phyloP scores from a whole-genome alignment of 192 early-diverging fungal species.

The Coemansia sp. region DNA sequence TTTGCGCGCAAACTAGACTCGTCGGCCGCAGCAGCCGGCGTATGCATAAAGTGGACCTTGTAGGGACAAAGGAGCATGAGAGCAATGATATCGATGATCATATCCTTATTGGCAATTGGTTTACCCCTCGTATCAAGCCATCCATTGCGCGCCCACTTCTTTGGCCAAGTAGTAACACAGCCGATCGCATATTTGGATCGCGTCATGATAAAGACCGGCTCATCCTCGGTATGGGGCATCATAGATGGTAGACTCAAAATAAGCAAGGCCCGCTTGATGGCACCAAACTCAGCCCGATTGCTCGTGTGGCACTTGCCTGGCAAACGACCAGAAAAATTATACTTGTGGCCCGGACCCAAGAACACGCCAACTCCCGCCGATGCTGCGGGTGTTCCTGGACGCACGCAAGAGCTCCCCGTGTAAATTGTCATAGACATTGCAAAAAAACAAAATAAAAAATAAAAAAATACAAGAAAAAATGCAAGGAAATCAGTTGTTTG shows the following conservation, averaged over 20 bases:
- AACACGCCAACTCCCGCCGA: neutral
- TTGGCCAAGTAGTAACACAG: neutral
- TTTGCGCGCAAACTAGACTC: neutral
- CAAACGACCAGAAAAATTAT: neutral
- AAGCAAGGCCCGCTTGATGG: neutral
- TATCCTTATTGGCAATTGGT: neutral
- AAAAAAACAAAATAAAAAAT: neutral
- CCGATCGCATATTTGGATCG: neutral
- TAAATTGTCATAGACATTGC: neutral
- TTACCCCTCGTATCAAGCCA: neutral
- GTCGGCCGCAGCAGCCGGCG: neutral
- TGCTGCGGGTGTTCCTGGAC: neutral
- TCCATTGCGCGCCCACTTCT: neutral
- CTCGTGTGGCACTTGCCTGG: slow-evolving; percentile 1
- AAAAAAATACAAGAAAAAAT: no score
- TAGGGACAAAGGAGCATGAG: neutral
- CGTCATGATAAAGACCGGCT: neutral
- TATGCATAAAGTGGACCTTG: neutral
- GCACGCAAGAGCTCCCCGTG: neutral
- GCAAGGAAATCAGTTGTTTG: no score
- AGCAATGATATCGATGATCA: neutral
- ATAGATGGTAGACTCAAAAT: neutral
- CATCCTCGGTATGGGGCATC: neutral
- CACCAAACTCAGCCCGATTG: neutral
- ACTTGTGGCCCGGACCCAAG: neutral